Conservation (phyloP, 192 early-diverging fungal genomes). For the Backusella macrospora region DNA sequence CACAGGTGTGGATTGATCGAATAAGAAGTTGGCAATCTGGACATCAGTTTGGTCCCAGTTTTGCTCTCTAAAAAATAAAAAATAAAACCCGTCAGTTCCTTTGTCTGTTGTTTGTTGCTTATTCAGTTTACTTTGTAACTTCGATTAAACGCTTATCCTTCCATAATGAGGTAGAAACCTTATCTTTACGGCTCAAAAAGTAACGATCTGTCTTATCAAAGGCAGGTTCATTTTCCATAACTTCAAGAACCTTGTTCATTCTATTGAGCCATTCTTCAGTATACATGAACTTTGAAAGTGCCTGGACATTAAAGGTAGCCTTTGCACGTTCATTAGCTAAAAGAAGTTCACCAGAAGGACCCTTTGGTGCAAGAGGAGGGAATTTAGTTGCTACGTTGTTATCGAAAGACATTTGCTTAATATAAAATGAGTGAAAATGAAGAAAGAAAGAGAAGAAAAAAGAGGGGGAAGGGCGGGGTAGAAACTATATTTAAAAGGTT, state of each 20-base stretch:
- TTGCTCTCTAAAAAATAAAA: constrained; percentile 42
- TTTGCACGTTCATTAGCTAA: constrained; percentile 68
- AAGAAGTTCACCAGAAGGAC: constrained; percentile 51
- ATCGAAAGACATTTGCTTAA: constrained; percentile 8
- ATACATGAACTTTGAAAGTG: constrained; percentile 70
- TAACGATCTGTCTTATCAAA: constrained; percentile 74
- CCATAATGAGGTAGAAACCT: constrained; percentile 59
- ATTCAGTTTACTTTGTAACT: constrained; percentile 50
- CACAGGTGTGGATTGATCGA: constrained; percentile 65
- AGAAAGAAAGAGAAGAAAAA: neutral
- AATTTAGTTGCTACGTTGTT: constrained; percentile 43
- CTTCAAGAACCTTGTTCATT: constrained; percentile 56
- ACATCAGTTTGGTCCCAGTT: constrained; percentile 60
- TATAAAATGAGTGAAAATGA: neutral
- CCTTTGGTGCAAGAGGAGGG: constrained; percentile 49
- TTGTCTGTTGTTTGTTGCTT: neutral
- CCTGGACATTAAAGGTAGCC: constrained; percentile 65
- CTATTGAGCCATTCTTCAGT: constrained; percentile 63
- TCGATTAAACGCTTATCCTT: constrained; percentile 68
- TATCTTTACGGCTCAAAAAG: constrained; percentile 73
- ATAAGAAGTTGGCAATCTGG: constrained; percentile 51
- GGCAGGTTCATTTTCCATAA: constrained; percentile 70
- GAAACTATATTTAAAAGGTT: neutral
- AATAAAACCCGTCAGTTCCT: neutral
- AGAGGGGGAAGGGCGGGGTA: neutral